Percentiles rank a stretch among this genome's conserved stretches.
Evolutionary conservation across 305 asterid genomes (phyloP).

Genomic region (Salvia sclarea): DNA sequence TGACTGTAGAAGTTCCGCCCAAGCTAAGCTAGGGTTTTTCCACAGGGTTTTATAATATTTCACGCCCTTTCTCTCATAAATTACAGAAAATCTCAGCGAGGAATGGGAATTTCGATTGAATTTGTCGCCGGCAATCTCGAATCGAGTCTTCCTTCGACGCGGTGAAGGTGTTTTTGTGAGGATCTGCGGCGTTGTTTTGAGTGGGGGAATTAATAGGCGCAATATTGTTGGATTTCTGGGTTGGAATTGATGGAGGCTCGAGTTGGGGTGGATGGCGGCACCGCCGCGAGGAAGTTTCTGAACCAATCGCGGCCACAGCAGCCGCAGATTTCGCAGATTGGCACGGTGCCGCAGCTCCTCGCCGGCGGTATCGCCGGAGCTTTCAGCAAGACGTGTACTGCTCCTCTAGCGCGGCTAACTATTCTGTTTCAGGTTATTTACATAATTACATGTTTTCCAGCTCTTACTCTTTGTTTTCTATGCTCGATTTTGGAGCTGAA

Average conservation of each 20-base stretch:
- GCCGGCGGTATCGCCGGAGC: slow-evolving; percentile 99
- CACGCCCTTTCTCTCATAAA: neutral
- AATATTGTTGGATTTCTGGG: slow-evolving; percentile 4
- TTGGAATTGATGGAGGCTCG: slow-evolving; percentile 74
- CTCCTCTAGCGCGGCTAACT: slow-evolving; percentile 94
- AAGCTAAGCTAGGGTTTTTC: slow-evolving; percentile 37
- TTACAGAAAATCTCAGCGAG: slow-evolving; percentile 6
- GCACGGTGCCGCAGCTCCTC: slow-evolving; percentile 88
- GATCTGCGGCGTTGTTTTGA: neutral
- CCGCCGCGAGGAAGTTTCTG: slow-evolving; percentile 60
- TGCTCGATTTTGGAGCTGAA: slow-evolving; percentile 1
- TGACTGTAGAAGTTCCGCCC: neutral
- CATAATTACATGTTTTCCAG: neutral
- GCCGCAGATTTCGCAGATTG: slow-evolving; percentile 67
- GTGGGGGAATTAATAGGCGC: neutral
- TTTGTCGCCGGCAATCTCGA: neutral
- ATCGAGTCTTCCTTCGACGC: neutral
- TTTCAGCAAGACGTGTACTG: slow-evolving; percentile 97
- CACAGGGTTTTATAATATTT: slow-evolving; percentile 24
- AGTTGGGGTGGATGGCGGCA: slow-evolving; percentile 86
- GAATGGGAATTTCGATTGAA: slow-evolving; percentile 3
- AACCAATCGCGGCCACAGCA: slow-evolving; percentile 53
- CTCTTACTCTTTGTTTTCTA: neutral
- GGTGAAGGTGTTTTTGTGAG: slow-evolving; percentile 21
- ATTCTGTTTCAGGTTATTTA: slow-evolving; percentile 79